phyloP scores from a whole-genome alignment of 2,329 filamentous ascomycete species.

The Alternaria incomplexa region DNA sequence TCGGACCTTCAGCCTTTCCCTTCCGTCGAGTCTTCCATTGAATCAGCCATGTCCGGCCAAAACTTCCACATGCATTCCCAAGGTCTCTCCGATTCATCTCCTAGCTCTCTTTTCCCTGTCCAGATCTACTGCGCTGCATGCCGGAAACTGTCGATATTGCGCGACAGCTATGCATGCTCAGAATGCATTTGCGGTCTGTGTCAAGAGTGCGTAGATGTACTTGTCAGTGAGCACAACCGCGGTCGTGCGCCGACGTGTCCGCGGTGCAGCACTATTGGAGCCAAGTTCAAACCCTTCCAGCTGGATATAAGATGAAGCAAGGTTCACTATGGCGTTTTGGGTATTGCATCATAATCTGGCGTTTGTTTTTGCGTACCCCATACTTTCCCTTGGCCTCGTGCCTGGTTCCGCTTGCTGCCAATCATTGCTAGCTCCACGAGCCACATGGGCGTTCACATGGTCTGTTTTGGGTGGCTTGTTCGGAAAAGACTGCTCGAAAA shows the following conservation, averaged over 20 bases:
- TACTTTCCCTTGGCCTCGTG: slow-evolving; percentile 5
- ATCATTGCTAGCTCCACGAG: slow-evolving; percentile 24
- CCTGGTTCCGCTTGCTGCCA: slow-evolving; percentile 9
- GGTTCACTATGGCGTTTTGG: slow-evolving; percentile 5
- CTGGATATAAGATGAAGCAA: slow-evolving; percentile 74
- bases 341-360: slow-evolving; percentile 16
- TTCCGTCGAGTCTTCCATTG: slow-evolving; percentile 82
- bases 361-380: slow-evolving; percentile 9
- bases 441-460: slow-evolving; percentile 23
- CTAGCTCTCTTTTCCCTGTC: slow-evolving; percentile 59
- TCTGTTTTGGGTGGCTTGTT: slow-evolving; percentile 1
- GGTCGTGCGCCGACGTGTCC: slow-evolving; percentile 76
- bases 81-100: slow-evolving; percentile 65
- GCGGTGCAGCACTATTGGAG: slow-evolving; percentile 77
- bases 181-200: slow-evolving; percentile 96
- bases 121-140: slow-evolving; percentile 95
- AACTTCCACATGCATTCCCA: slow-evolving; percentile 65
- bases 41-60: slow-evolving; percentile 71
- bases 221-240: slow-evolving; percentile 74
- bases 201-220: slow-evolving; percentile 81
- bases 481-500: slow-evolving; percentile 3
- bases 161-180: slow-evolving; percentile 90
- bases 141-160: slow-evolving; percentile 75
- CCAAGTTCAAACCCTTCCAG: slow-evolving; percentile 83
- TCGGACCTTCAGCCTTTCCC: slow-evolving; percentile 74